These are phyloP conservation scores for Pestalotiopsis sp. DNA, from an alignment of 2,329 filamentous ascomycete genomes.

Conservation along the genomic window DNA sequence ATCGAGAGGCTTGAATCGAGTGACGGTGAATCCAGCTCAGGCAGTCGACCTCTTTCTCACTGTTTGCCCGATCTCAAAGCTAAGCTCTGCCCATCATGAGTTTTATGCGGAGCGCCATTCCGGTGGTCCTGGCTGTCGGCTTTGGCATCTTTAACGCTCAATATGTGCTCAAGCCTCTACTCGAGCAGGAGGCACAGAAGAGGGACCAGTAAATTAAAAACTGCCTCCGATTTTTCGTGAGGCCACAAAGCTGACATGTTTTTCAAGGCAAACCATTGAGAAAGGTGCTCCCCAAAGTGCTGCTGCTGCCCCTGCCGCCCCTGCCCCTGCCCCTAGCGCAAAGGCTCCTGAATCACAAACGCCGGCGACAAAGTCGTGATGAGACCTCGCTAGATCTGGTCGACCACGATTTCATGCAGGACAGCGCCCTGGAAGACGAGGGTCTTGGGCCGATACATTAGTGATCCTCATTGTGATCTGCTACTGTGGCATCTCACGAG, in stretches of 20 bases:
- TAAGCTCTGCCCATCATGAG: neutral
- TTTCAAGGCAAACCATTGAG: neutral
- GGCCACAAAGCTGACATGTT: neutral
- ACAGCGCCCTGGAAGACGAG: neutral
- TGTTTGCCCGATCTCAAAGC: neutral
- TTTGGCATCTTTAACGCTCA: conserved; percentile 8
- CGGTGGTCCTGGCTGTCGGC: conserved; percentile 1
- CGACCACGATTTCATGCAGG: too few relatives aligned
- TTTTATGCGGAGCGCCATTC: conserved; percentile 5
- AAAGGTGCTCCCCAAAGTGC: neutral
- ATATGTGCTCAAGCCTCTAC: conserved; percentile 4
- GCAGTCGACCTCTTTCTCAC: neutral
- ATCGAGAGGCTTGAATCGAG: neutral
- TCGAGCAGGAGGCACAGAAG: conserved; percentile 2
- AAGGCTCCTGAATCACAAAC: neutral
- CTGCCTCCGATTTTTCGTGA: neutral
- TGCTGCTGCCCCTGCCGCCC: neutral
- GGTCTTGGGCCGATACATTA: neutral
- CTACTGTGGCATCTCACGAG: too few relatives aligned
- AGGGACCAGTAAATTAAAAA: neutral
- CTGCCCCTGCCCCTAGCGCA: neutral
- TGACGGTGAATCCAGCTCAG: neutral
- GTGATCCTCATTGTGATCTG: too few relatives aligned
- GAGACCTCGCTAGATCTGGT: neutral
- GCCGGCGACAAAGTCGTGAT: neutral